Conservation (phyloP, 148 eudicot genomes). For the Rhododendron griersonianum region DNA sequence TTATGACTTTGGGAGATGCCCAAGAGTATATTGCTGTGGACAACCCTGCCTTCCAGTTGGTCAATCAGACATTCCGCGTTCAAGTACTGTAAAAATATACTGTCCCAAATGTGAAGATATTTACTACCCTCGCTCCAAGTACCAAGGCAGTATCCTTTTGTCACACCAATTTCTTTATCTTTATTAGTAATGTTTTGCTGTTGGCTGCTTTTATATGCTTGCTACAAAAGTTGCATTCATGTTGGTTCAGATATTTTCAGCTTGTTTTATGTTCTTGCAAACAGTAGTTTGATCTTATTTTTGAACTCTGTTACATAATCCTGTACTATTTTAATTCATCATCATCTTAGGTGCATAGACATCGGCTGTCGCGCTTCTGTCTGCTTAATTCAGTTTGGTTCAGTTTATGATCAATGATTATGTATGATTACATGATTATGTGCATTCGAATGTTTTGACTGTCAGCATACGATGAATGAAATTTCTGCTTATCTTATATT, state of each 20-base stretch:
- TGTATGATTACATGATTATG: neutral
- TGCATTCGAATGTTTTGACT: neutral
- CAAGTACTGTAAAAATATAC: constrained; percentile 74
- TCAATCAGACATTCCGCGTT: constrained; percentile 74
- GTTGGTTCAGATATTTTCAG: neutral
- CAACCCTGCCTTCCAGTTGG: constrained; percentile 86
- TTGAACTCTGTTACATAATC: neutral
- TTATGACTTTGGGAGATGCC: constrained; percentile 74
- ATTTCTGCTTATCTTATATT: neutral
- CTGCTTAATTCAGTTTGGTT: neutral
- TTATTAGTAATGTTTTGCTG: constrained; percentile 1
- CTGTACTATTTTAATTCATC: neutral
- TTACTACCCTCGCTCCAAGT: constrained; percentile 82
- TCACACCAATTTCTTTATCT: neutral
- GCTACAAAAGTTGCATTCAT: neutral
- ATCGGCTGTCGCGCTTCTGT: neutral
- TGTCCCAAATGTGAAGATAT: constrained; percentile 84
- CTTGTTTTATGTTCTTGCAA: neutral
- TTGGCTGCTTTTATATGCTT: neutral
- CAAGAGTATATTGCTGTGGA: constrained; percentile 70
- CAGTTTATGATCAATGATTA: neutral
- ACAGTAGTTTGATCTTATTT: neutral
- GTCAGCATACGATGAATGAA: neutral
- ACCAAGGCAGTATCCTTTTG: constrained; percentile 86
- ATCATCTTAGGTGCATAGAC: neutral